Conservation (phyloP, 495 filamentous ascomycete species). For the Hypoxylon subgilvum region DNA sequence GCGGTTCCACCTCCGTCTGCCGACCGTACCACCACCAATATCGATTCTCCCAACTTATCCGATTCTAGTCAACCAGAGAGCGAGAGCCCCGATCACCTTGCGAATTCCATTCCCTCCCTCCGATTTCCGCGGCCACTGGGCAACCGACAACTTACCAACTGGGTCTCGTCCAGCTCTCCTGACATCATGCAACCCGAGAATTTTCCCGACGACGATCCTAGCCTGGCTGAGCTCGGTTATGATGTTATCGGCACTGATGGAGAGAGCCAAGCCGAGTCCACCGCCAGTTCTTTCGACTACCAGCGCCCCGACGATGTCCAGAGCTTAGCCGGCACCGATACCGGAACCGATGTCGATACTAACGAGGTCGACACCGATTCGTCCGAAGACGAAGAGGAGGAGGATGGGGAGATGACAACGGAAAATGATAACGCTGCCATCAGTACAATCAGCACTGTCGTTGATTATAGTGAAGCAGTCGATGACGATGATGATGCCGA, state of each 20-base stretch:
- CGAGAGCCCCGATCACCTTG: constrained; percentile 22
- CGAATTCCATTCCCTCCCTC: constrained; percentile 49
- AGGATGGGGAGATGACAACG: constrained; percentile 41
- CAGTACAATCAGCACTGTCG: constrained; percentile 37
- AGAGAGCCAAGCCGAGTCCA: constrained; percentile 54
- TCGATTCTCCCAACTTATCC: constrained; percentile 10
- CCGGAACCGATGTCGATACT: constrained; percentile 45
- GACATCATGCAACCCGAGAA: constrained; percentile 54
- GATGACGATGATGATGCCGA: constrained; percentile 44
- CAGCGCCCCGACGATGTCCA: constrained; percentile 58
- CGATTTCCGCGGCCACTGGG: constrained; percentile 58
- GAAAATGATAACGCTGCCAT: constrained; percentile 20
- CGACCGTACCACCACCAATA: constrained; percentile 16
- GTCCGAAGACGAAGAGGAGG: constrained; percentile 46
- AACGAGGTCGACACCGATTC: constrained; percentile 45
- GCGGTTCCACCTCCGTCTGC: constrained; percentile 28
- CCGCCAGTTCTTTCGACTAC: constrained; percentile 55
- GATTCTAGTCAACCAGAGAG: constrained; percentile 17
- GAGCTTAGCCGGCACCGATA: constrained; percentile 60
- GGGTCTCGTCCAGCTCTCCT: constrained; percentile 57
- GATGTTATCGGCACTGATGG: constrained; percentile 61
- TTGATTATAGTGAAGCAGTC: constrained; percentile 35
- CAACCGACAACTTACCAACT: constrained; percentile 56
- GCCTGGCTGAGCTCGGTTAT: constrained; percentile 62
- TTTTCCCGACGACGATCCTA: constrained; percentile 49